Conservation (phyloP, 805 yeast species). For the Candida alai region DNA sequence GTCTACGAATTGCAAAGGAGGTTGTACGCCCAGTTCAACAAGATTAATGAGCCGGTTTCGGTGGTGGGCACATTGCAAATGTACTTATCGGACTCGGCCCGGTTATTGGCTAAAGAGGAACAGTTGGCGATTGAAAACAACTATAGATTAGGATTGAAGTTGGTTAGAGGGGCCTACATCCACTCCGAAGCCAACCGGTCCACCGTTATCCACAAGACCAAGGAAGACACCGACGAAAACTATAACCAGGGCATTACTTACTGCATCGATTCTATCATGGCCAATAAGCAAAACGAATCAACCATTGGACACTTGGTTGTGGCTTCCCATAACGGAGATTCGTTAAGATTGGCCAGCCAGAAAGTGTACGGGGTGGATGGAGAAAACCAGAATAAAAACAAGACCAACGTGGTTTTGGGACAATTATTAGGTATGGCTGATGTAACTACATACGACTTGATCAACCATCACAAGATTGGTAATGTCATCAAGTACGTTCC, state of each 20-base stretch:
- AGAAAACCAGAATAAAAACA: slow-evolving; percentile 17
- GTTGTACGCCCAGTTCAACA: slow-evolving; percentile 71
- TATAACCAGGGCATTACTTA: slow-evolving; percentile 67
- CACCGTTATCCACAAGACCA: slow-evolving; percentile 66
- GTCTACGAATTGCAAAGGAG: slow-evolving; percentile 87
- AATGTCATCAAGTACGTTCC: slow-evolving; percentile 92
- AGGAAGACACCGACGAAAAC: slow-evolving; percentile 73
- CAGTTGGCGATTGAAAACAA: slow-evolving; percentile 54
- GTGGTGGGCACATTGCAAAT: slow-evolving; percentile 92
- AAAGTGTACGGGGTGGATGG: slow-evolving; percentile 33
- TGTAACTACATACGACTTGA: slow-evolving; percentile 72
- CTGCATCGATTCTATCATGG: slow-evolving; percentile 57
- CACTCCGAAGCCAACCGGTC: slow-evolving; percentile 78
- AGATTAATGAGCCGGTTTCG: slow-evolving; percentile 50
- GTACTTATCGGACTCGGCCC: slow-evolving; percentile 73
- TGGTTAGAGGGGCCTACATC: slow-evolving; percentile 94
- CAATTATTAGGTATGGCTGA: slow-evolving; percentile 97
- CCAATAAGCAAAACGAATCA: slow-evolving; percentile 40
- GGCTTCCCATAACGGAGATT: slow-evolving; percentile 82
- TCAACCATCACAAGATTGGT: slow-evolving; percentile 56
- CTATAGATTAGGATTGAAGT: slow-evolving; percentile 79
- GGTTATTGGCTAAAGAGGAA: slow-evolving; percentile 59
- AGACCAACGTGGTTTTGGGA: slow-evolving; percentile 73
- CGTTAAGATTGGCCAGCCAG: slow-evolving; percentile 70
- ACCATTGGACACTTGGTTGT: slow-evolving; percentile 77